Conservation (phyloP, 208 protist genomes). For the Borovskyia barvae region DNA sequence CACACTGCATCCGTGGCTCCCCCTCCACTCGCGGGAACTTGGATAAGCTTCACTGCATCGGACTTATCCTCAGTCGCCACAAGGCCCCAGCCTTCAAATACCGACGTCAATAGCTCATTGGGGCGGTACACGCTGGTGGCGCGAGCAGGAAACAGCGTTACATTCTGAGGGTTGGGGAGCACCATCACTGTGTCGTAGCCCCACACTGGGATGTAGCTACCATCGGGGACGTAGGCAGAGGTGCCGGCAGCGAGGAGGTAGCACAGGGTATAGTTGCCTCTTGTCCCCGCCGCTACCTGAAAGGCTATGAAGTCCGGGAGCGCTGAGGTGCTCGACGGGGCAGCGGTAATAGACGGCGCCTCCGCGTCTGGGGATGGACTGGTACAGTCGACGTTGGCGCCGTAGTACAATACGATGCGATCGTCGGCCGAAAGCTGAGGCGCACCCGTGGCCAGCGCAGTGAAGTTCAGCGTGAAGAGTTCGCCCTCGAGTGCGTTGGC, state of each 20-base stretch:
- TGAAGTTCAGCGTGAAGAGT: slow-evolving; percentile 85
- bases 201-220: slow-evolving; percentile 55
- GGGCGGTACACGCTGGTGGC: slow-evolving; percentile 3
- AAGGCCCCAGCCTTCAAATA: slow-evolving; percentile 81
- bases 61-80: slow-evolving; percentile 27
- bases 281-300: slow-evolving; percentile 60
- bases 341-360: slow-evolving; percentile 38
- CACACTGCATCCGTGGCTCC: slow-evolving; percentile 24
- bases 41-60: slow-evolving; percentile 63
- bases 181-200: slow-evolving; percentile 67
- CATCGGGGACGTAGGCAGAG: too few species aligned
- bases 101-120: slow-evolving; percentile 53
- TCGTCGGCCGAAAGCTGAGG: slow-evolving; percentile 36
- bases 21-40: slow-evolving; percentile 7
- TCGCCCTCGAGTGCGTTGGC: slow-evolving; percentile 64
- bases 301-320: slow-evolving; percentile 61
- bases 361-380: slow-evolving; percentile 18
- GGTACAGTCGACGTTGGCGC: slow-evolving; percentile 51
- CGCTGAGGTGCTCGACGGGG: slow-evolving; percentile 57
- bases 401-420: slow-evolving; percentile 61
- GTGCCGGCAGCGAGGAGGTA: slow-evolving; percentile 36
- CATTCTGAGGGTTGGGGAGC: slow-evolving; percentile 45
- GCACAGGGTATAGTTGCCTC: slow-evolving; percentile 78
- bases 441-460: slow-evolving; percentile 8
- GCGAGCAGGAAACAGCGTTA: slow-evolving; percentile 35